Evolutionary conservation across 768 basidiomycete genomes (phyloP), one percentile per base, ranked within the genome.

Genomic region (Galerina sulciceps): DNA sequence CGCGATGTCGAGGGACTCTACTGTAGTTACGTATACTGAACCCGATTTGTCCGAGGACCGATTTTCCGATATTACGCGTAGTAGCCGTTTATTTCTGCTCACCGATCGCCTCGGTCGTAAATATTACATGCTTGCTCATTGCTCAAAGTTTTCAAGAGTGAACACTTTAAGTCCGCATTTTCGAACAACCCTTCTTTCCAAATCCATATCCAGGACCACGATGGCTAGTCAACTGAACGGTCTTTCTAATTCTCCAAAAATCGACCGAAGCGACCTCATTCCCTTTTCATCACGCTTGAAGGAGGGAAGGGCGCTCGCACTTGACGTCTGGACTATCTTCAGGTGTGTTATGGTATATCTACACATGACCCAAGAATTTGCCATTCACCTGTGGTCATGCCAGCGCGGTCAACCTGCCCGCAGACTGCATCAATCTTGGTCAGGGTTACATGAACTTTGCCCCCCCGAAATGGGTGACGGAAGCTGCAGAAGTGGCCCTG

Each of bases 401-500:
- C 70, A 97, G 94, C 70, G 93, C 84, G 43, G 88, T 82, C 41
- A 96, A 97, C 68, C 82, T 99, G 62, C 96, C 96, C 0, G 62
- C 85, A 10, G 93, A 98, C 70, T 94, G 93, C 63, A 91, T 99
- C 70, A 99, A 99, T 75, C 88, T 99, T 43, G 96, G 96, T 4
- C 96, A 89, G 72, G 90, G 90, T 4, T 96, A 94, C 75, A 96
- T 96, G 94, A 94, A 94, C 79, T 96, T 95, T 70, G 72, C 86
- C 1, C 94, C 94, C 14, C 93, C 94, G 2, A 66, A 80, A 58
- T 95, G 91, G 89, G 82, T 96, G 57, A 85, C 79, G 41, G 79
- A 88, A 17, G 90, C 89, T 1, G 93, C 91, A 4, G 79, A 85
- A 48, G 78, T 83, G 18, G 93, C 94, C 0, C 76, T 96, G 41